Percentiles rank a stretch among this genome's conserved stretches.
Evolutionary conservation across 768 basidiomycete genomes (phyloP).

Genomic region (Leccinum broughii): DNA sequence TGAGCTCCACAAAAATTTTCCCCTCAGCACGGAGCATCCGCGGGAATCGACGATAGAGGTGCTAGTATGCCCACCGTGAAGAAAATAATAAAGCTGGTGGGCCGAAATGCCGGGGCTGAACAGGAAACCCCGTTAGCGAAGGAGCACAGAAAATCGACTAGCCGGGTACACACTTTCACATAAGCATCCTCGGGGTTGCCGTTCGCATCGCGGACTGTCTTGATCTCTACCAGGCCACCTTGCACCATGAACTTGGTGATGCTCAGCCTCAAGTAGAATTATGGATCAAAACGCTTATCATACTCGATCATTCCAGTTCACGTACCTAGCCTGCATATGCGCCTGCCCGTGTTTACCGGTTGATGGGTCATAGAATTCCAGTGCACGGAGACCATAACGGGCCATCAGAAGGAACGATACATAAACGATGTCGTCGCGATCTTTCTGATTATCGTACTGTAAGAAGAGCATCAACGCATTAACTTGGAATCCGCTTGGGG

Average conservation of each 20-base stretch:
- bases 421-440: slow-evolving; percentile 76
- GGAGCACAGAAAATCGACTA: neutral
- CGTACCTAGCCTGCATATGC: slow-evolving; percentile 87
- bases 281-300: neutral
- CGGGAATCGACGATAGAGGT: no score
- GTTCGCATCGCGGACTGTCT: slow-evolving; percentile 59
- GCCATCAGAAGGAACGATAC: slow-evolving; percentile 85
- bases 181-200: slow-evolving; percentile 67
- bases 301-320: neutral
- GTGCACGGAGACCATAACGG: slow-evolving; percentile 73
- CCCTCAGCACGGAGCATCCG: no score
- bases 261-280: slow-evolving; percentile 52
- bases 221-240: slow-evolving; percentile 66
- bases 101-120: no score
- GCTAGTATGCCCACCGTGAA: no score
- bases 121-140: neutral
- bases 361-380: slow-evolving; percentile 81
- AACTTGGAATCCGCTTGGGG: neutral
- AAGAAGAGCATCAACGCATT: neutral
- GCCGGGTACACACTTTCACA: slow-evolving; percentile 52
- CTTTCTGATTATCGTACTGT: slow-evolving; percentile 67
- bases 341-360: slow-evolving; percentile 86
- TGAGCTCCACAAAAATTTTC: no score
- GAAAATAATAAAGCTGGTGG: no score
- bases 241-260: slow-evolving; percentile 80